Base-by-base conservation (phyloP, 2,329 filamentous ascomycete genomes). In the Fusarium chuoi region DNA sequence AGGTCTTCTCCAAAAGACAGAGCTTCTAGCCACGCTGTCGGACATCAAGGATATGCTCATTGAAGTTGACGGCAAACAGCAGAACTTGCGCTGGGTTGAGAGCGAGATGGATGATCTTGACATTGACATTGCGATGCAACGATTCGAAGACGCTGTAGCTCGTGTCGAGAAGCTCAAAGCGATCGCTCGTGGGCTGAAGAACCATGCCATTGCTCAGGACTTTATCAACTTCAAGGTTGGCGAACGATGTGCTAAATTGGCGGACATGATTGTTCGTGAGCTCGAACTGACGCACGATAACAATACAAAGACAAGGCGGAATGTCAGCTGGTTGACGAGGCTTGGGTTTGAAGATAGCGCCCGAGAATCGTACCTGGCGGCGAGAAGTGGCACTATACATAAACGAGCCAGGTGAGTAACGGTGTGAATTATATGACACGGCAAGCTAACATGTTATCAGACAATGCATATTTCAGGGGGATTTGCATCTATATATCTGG, bases 51-150 rank as follows among this genome's bases (percentile, higher is more conserved):
- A 97, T 81, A 93, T 98, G 84, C 89, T 98, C 62, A 95, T 99
- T 75, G 96, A 99, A 78, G 94, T 98, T 20, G 96, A 98, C 78
- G 96, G 96, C 55, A 97, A 97, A 78, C 95, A 98, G 82, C 94
- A 98, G 80, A 98, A 96, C 80, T 88, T 99, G 52, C 93, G 96
- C 60, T 98, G 94, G 94, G 94, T 99, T 0, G 96, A 99, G 81
- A 91, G 91, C 59, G 94, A 98, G 83, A 93, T 99, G 82, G 96
- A 99, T 79, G 94, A 97, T 79, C 89, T 99, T 11, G 96, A 99
- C 79, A 98, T 98, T 77, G 93, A 97, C 77, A 95, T 99, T 78
- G 96, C 96, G 0, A 87, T 98, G 57, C 96, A 98, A 80, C 89
- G 90, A 46, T 96, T 98, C 74, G 95, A 98, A 77, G 89, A 92